Evolutionary conservation across 495 filamentous ascomycete genomes (phyloP), one percentile per base, ranked within the genome.

Genomic region (Neurospora terricola): DNA sequence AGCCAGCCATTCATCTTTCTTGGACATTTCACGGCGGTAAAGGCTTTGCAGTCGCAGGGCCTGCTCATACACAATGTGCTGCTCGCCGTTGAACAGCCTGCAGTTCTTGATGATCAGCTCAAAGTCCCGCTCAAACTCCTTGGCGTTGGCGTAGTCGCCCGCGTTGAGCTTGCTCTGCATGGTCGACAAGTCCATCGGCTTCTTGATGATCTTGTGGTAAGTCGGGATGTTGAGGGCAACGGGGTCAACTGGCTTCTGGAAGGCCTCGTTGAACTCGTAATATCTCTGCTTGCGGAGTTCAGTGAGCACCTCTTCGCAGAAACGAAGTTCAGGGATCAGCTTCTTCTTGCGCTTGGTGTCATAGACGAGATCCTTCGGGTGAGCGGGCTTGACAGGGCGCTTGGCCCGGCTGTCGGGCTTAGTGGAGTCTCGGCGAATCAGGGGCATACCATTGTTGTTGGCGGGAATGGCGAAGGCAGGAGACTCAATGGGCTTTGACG

Each of bases 141-240:
- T 92, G 6, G 90, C 87, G 70, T 86, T 93, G 75, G 90, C 87
- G 78, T 98, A 98, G 70, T 92, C 88, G n/a, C 94, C 94, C 8
- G 87, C 85, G 71, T 89, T 88, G 27, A 97, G 85, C 81, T 97
- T 97, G 69, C 84, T 82, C 71, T 85, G 82, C 76, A 96, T 89
- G 11, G 93, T 98, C 4, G 86, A 83, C 34, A 99, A 83, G 77
- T 99, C 96, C 96, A 98, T 99, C 3, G 96, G 96, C 77, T 94
- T 92, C 84, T 96, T 98, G 82, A 99, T 92, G 75, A 98, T 83
- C 76, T 91, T 94, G 80, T 94, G 93, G 78, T 99, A 99, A 21
- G 91, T 88, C 2, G 96, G 96, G 72, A 99, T 98, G 81, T 96
- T 94, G 73, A 97, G 83, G 5, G 94, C 95, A 30, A 98, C 94